Base-by-base conservation (phyloP, 345 rosid genomes). In the Eutrema japonicum region DNA sequence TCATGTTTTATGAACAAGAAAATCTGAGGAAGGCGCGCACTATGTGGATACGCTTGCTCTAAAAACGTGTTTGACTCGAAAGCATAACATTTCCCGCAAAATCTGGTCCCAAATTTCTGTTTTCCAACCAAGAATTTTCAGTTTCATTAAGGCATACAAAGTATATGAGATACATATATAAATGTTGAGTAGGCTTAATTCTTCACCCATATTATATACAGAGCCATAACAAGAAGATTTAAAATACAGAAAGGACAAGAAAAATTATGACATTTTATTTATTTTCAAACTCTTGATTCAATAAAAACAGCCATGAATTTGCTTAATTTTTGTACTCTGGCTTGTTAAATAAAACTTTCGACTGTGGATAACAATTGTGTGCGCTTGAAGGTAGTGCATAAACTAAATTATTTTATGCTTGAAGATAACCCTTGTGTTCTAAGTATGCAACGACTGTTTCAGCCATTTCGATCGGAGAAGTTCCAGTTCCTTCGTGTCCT, bases 381-480 rank as follows among this genome's bases (percentile, higher is more conserved):
- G 60, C 33, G 43, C 12, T 7, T 54, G 49, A 68, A 51, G 37
- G 48, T 42, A 68, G 22, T 33, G 22, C 11, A 0, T 46, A 62
- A 14, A 7, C 13, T 60, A 16, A 43, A 53, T 32, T 64, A 45
- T 16, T 38, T 84, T 81, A 88, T 43, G 85, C 88, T 37, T 66
- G 65, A 67, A 88, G 83, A 77, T 80, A 88, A 2, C 95, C 95
- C 72, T 86, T 83, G 64, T 77, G 81, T 58, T 88, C 90, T 82
- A 93, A 77, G 84, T 87, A 90, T 52, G 79, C 78, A 42, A 86
- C 77, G 43, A 93, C 89, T 18, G 74, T 76, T 69, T 82, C 88
- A 48, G 92, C 96, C 93, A 88, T 83, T 47, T 86, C 86, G 42
- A 60, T 55, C 0, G 96, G 98, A 8, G 89, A 85, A 77, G 83